Percentiles rank a stretch among this genome's conserved stretches.
These are phyloP conservation scores for Sporopachydermia lactativora DNA, from an alignment of 805 yeast genomes.

Conservation along the genomic window DNA sequence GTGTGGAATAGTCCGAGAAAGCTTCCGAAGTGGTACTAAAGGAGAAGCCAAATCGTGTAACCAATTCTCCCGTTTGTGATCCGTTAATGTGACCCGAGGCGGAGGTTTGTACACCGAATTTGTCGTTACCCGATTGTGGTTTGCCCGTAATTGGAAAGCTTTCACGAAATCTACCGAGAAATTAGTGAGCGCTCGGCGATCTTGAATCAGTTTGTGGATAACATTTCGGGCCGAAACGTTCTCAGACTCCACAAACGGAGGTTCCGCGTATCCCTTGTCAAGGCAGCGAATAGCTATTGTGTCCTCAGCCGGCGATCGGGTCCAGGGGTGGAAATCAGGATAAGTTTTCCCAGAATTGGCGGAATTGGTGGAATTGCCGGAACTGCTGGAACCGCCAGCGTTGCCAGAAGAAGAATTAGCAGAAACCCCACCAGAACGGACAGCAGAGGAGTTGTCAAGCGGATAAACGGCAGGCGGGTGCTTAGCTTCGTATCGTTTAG, in stretches of 20 bases:
- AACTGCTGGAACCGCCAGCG: neutral
- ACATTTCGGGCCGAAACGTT: constrained; percentile 54
- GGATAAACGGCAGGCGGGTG: neutral
- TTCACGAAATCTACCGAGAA: constrained; percentile 31
- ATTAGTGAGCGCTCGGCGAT: constrained; percentile 31
- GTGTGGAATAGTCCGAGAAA: constrained; percentile 78
- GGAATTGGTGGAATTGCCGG: constrained; percentile 8
- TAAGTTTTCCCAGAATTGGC: too few relatives aligned
- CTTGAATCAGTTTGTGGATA: constrained; percentile 25
- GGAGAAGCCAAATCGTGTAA: constrained; percentile 63
- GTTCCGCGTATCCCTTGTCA: constrained; percentile 59
- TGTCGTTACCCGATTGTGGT: constrained; percentile 29
- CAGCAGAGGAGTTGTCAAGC: neutral
- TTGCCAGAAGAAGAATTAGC: neutral
- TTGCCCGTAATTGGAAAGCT: constrained; percentile 33
- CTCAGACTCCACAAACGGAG: constrained; percentile 51
- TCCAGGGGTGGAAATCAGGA: constrained; percentile 70
- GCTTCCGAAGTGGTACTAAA: constrained; percentile 44
- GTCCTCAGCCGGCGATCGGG: constrained; percentile 41
- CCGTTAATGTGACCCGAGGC: constrained; percentile 82
- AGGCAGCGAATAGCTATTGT: constrained; percentile 37
- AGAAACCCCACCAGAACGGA: neutral
- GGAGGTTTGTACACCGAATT: constrained; percentile 61
- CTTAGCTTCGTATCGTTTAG: neutral
- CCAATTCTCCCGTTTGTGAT: constrained; percentile 78